Evolutionary conservation across 2,329 filamentous ascomycete genomes (phyloP).

Genomic region (Falciphora oryzae): DNA sequence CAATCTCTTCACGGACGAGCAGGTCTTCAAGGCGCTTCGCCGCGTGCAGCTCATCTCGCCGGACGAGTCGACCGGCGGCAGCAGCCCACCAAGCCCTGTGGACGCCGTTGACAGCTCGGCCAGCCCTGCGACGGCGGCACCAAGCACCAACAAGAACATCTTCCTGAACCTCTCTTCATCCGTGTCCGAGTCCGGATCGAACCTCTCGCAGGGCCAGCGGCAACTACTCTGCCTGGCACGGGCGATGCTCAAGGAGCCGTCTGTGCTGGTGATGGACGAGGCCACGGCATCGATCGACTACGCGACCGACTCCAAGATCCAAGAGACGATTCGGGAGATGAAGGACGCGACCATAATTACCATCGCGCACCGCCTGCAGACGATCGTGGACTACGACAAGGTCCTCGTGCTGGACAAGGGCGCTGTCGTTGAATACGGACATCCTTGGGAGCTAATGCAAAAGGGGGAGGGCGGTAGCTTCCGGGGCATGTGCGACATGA

Average conservation of each 20-base stretch:
- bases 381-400: conserved; percentile 97
- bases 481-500: conserved; percentile 59
- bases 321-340: conserved; percentile 91
- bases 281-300: conserved; percentile 98
- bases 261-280: conserved; percentile 98
- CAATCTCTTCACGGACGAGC: conserved; percentile 77
- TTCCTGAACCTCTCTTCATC: conserved; percentile 81
- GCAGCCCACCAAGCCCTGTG: conserved; percentile 20
- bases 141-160: conserved; percentile 81
- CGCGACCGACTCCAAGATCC: conserved; percentile 90
- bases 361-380: conserved; percentile 91
- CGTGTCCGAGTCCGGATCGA: conserved; percentile 85
- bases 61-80: conserved; percentile 37
- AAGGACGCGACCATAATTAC: conserved; percentile 84
- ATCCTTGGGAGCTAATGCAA: conserved; percentile 75
- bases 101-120: conserved; percentile 13
- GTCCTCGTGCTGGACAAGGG: conserved; percentile 92
- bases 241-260: conserved; percentile 84
- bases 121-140: conserved; percentile 24
- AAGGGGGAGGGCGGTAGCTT: conserved; percentile 59
- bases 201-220: conserved; percentile 91
- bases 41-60: conserved; percentile 80
- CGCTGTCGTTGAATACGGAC: conserved; percentile 79
- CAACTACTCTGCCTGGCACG: conserved; percentile 91
- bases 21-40: conserved; percentile 80